Conservation (phyloP, 148 eudicot species). For the Rhododendron ferrugineum region DNA sequence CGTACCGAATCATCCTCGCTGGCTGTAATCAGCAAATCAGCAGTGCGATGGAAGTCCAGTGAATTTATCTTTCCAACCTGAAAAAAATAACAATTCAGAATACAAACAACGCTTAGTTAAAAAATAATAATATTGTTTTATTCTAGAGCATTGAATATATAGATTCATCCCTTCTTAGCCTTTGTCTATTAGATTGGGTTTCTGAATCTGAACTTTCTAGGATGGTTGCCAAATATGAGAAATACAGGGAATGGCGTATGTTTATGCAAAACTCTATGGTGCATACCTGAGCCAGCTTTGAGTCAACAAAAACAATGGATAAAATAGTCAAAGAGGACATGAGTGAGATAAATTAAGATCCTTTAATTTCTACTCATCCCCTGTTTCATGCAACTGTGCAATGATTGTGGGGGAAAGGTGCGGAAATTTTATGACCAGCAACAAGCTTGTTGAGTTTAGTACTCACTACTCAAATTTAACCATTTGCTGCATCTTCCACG, state of each 20-base stretch:
- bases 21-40: conserved; percentile 77
- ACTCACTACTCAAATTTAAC: neutral
- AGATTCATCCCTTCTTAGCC: neutral
- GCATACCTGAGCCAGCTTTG: neutral
- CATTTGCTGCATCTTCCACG: neutral
- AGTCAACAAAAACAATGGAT: neutral
- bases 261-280: neutral
- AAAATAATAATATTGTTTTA: neutral
- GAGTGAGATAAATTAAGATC: neutral
- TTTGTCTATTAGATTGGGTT: neutral
- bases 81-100: conserved; percentile 11
- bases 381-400: neutral
- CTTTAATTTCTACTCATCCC: neutral
- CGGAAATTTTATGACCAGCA: neutral
- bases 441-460: neutral
- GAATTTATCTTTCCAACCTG: conserved; percentile 91
- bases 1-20: conserved; percentile 95
- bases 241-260: neutral
- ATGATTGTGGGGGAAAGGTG: neutral
- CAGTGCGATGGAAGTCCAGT: conserved; percentile 87
- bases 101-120: neutral
- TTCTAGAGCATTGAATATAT: neutral
- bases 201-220: neutral
- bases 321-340: neutral
- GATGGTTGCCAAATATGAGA: neutral